Evolutionary conservation across 2,329 filamentous ascomycete species (phyloP).

Genomic region (Aspergillus phoenicis): DNA sequence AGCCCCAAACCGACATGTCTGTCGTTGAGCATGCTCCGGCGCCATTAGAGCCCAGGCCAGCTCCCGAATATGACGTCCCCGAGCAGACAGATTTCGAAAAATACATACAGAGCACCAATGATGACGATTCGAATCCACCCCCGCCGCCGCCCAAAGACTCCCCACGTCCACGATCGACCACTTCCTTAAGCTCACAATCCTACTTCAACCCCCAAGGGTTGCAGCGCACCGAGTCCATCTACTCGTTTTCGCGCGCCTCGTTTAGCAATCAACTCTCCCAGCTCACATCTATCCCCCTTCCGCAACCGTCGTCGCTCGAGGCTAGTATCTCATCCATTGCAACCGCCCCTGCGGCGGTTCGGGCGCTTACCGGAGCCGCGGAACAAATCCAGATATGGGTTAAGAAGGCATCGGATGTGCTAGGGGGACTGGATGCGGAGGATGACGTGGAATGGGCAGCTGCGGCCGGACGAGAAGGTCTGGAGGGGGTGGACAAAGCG

Average conservation of each 20-base stretch:
- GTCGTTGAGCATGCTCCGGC: constrained; percentile 30
- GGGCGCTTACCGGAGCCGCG: constrained; percentile 80
- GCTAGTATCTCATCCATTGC: constrained; percentile 82
- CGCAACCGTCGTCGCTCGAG: constrained; percentile 80
- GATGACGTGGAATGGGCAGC: constrained; percentile 97
- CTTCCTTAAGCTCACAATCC: constrained; percentile 41
- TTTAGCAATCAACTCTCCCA: constrained; percentile 93
- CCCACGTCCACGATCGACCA: constrained; percentile 27
- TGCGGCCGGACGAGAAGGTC: constrained; percentile 68
- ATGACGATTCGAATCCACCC: constrained; percentile 33
- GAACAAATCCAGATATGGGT: constrained; percentile 96
- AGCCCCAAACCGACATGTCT: constrained; percentile 30
- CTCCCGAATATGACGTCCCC: constrained; percentile 18
- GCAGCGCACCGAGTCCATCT: constrained; percentile 79
- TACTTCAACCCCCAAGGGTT: constrained; percentile 51
- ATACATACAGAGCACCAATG: constrained; percentile 42
- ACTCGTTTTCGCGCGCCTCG: constrained; percentile 86
- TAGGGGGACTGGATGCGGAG: constrained; percentile 85
- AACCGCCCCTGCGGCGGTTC: constrained; percentile 79
- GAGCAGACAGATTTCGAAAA: constrained; percentile 46
- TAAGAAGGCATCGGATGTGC: constrained; percentile 83
- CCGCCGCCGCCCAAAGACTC: constrained; percentile 42
- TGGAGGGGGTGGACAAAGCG: constrained; percentile 63
- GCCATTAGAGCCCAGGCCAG: constrained; percentile 23
- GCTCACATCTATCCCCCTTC: constrained; percentile 84